A percentile compares a stretch with the other conserved stretches of the same genome.
phyloP scores from a whole-genome alignment of 768 basidiomycete species.

The Serendipita sp. region DNA sequence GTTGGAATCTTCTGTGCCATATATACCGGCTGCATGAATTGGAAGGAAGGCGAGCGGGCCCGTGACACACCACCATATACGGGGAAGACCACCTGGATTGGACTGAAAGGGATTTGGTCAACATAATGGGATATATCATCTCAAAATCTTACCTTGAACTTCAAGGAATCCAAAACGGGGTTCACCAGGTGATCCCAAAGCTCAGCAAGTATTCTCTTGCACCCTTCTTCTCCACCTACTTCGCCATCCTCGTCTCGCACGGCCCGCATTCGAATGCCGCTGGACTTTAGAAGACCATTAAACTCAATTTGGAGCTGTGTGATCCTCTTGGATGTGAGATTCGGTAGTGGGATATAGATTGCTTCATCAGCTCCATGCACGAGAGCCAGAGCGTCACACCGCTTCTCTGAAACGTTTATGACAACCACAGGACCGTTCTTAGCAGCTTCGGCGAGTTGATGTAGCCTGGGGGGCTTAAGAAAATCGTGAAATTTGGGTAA shows the following conservation, averaged over 20 bases:
- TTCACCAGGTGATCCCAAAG: conserved; percentile 6
- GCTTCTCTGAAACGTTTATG: conserved; percentile 6
- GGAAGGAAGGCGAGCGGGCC: conserved; percentile 2
- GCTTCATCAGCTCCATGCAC: neutral
- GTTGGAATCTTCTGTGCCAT: neutral
- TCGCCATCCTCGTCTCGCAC: neutral
- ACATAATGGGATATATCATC: neutral
- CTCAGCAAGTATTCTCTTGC: neutral
- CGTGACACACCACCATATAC: conserved; percentile 8
- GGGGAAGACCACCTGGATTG: neutral
- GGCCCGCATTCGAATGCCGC: neutral
- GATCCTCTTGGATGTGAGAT: neutral
- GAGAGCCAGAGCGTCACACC: conserved; percentile 7
- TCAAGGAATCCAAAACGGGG: conserved; percentile 4
- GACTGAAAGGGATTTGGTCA: no score
- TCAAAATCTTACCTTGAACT: neutral
- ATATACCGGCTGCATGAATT: conserved; percentile 8
- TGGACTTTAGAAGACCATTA: neutral
- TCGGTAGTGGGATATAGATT: neutral
- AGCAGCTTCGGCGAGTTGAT: neutral
- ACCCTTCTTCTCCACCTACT: neutral
- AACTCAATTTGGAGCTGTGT: neutral
- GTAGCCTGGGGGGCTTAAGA: neutral
- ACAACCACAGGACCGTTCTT: conserved; percentile 7
- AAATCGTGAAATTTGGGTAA: conserved; percentile 5